These are phyloP conservation scores for Xylaria multiplex DNA, from an alignment of 2,329 filamentous ascomycete genomes.

Conservation along the genomic window DNA sequence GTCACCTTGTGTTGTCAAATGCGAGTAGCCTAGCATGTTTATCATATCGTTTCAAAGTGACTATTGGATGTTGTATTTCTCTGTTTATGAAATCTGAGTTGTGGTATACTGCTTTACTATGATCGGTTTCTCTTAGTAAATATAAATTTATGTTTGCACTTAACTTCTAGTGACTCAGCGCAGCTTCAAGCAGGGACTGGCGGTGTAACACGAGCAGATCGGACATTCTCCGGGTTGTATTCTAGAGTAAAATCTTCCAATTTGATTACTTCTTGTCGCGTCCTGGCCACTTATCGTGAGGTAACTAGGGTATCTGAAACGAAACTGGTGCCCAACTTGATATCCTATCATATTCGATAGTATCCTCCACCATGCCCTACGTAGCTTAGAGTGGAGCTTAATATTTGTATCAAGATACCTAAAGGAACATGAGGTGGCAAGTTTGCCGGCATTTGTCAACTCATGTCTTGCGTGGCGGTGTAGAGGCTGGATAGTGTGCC, in stretches of 20 bases:
- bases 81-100: slow-evolving; percentile 20
- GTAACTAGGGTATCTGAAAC: slow-evolving; percentile 44
- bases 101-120: slow-evolving; percentile 9
- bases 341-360: slow-evolving; percentile 35
- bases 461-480: slow-evolving; percentile 41
- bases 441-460: slow-evolving; percentile 39
- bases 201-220: slow-evolving; percentile 43
- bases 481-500: slow-evolving; percentile 32
- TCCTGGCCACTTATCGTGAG: slow-evolving; percentile 42
- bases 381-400: slow-evolving; percentile 43
- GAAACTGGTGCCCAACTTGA: slow-evolving; percentile 43
- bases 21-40: slow-evolving; percentile 41
- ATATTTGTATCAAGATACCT: slow-evolving; percentile 41
- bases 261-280: slow-evolving; percentile 39
- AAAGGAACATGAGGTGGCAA: slow-evolving; percentile 39
- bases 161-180: slow-evolving; percentile 36
- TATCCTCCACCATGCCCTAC: slow-evolving; percentile 43
- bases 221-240: slow-evolving; percentile 38
- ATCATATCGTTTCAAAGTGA: slow-evolving; percentile 30
- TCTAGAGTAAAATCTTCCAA: slow-evolving; percentile 37
- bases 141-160: slow-evolving; percentile 33
- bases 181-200: slow-evolving; percentile 42
- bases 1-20: slow-evolving; percentile 40
- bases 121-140: slow-evolving; percentile 26
- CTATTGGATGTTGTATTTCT: slow-evolving; percentile 22